These are phyloP conservation scores for Rhododendron molle DNA, from an alignment of 148 eudicot species.

Conservation along the genomic window DNA sequence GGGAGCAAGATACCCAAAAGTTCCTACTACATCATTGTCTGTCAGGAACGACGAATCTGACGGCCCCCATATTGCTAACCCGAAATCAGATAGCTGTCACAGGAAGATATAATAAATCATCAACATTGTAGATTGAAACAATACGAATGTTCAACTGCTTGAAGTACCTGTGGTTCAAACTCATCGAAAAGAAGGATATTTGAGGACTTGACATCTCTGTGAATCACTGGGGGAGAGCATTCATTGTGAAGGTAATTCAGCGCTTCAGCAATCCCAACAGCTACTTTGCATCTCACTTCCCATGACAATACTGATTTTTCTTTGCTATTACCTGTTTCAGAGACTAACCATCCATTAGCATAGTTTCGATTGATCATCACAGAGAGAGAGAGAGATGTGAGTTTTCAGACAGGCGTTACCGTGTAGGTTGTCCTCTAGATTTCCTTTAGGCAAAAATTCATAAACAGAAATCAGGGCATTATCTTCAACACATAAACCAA, in stretches of 20 bases:
- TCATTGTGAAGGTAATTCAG: conserved; percentile 65
- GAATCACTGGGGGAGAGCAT: conserved; percentile 64
- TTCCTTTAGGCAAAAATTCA: conserved; percentile 68
- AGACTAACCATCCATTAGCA: conserved; percentile 11
- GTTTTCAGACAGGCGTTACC: conserved; percentile 31
- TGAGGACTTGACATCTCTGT: conserved; percentile 92
- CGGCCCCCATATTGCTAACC: conserved; percentile 89
- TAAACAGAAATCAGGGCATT: conserved; percentile 66
- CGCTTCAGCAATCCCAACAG: conserved; percentile 77
- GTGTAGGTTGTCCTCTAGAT: conserved; percentile 67
- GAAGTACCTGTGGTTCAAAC: conserved; percentile 67
- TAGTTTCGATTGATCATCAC: background rate
- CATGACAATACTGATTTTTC: conserved; percentile 46
- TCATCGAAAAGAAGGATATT: conserved; percentile 81
- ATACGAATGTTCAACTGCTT: background rate
- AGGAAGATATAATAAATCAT: background rate
- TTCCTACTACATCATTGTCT: conserved; percentile 77
- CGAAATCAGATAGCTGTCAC: conserved; percentile 77
- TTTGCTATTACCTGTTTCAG: conserved; percentile 34
- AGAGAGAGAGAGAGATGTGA: background rate
- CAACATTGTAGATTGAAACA: background rate
- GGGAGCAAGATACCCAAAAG: conserved; percentile 95
- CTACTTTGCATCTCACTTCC: conserved; percentile 70
- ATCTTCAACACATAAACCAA: conserved; percentile 74
- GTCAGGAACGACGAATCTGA: conserved; percentile 39